Evolutionary conservation across 805 yeast species (phyloP).

Genomic region (Zygosaccharomyces siamensis): DNA sequence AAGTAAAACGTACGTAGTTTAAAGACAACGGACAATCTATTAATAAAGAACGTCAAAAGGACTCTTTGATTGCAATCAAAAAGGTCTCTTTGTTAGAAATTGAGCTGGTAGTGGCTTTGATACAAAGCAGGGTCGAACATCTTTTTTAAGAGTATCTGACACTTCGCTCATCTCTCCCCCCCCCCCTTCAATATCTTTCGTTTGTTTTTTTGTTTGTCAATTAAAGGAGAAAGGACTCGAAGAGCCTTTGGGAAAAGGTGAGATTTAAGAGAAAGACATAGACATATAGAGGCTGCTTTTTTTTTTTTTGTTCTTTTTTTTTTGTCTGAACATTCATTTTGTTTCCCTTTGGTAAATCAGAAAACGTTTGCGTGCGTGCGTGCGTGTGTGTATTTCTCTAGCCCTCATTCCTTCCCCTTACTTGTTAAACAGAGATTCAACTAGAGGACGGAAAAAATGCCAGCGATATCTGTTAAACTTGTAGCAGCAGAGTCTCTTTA

Average conservation of each 20-base stretch:
- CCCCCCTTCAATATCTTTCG: background rate
- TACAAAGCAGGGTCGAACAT: too few relatives aligned
- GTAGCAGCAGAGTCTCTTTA: slow-evolving; percentile 95
- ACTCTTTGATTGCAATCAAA: background rate
- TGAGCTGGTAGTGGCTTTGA: background rate
- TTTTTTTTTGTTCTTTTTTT: too few relatives aligned
- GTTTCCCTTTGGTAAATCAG: too few relatives aligned
- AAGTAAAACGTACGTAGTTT: background rate
- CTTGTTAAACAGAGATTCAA: background rate
- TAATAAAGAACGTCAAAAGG: background rate
- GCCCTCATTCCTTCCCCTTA: background rate
- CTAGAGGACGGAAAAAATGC: slow-evolving; percentile 13
- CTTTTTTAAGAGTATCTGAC: background rate
- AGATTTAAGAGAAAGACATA: too few relatives aligned
- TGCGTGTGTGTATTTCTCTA: too few relatives aligned
- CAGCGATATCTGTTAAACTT: slow-evolving; percentile 57
- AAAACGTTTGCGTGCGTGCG: too few relatives aligned
- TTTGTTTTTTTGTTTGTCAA: background rate
- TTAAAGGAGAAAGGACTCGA: background rate
- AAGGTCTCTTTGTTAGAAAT: background rate
- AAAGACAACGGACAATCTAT: background rate
- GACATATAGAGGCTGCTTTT: too few relatives aligned
- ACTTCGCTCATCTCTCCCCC: background rate
- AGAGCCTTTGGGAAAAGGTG: background rate
- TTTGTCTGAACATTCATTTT: too few relatives aligned